Evolutionary conservation across 2,329 filamentous ascomycete species (phyloP), one percentile per base, ranked within the genome.

Genomic region (Talaromyces sp.): DNA sequence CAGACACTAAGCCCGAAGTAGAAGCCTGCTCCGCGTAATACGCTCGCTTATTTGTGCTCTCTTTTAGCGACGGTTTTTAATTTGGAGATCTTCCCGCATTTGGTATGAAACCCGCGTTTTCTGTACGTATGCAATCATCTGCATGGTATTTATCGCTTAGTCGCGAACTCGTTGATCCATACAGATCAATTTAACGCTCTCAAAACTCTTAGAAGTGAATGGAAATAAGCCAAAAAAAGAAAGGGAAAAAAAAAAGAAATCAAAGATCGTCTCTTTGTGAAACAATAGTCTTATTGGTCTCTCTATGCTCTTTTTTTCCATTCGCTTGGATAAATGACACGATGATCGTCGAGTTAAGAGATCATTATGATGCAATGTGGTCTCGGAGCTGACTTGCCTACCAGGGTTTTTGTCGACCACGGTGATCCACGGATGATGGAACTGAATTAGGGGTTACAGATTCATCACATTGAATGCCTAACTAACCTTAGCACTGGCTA

Each of bases 251-350:
- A 41, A 41, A 39, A 58, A 58, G 35, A 27, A 43, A 58, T 27
- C 56, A 58, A 58, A 58, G 35, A 58, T 58, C 35, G 35, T 58
- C 56, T 58, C 22, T 58, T 58, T 59, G 37, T 59, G 56, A 59
- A 59, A 59, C 56, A 33, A 59, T 56, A 37, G 52, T 56, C 50
- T 56, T 33, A 56, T 43, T 59, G 56, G 24, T 10, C 37, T 27
- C 31, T 6, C 14, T 41, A 16, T 43, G 43, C 5, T 41, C 37
- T 45, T 19, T 33, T 59, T 59, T 59, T 59, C 24, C 16, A 45
- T 59, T 59, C 37, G 56, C 56, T 43, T 59, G 37, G 37, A 19
- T 16, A 58, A 4, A 31, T 33, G 22, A 43, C 35, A 39, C 33
- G 35, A 11, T 27, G 35, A 58, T 58, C 56, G 35, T 19, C 37